Percentiles rank a stretch among this genome's conserved stretches.
phyloP scores from a whole-genome alignment of 306 rosid species.

The Hippophae tibetana region DNA sequence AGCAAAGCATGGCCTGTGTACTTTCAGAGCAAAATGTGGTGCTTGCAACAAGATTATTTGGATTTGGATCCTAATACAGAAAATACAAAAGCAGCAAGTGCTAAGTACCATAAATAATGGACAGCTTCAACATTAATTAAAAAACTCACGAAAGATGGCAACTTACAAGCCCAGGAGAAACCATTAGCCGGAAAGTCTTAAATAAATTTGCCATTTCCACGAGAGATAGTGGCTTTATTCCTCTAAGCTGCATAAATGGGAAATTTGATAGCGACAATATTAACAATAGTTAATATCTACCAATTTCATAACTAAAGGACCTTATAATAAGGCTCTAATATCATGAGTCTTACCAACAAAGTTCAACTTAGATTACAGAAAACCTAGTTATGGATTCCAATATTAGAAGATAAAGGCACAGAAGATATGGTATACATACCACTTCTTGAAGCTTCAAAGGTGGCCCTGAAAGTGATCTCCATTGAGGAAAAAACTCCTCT shows the following conservation, averaged over 20 bases:
- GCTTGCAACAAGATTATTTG: constrained; percentile 85
- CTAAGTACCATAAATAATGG: constrained; percentile 13
- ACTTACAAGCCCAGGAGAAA: constrained; percentile 93
- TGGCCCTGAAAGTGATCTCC: constrained; percentile 94
- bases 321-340: too few species aligned
- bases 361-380: too few species aligned
- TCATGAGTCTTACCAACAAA: too few species aligned
- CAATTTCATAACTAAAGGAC: too few species aligned
- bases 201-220: constrained; percentile 76
- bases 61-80: constrained; percentile 81
- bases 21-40: constrained; percentile 86
- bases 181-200: constrained; percentile 49
- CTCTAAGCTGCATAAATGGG: constrained; percentile 74
- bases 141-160: neutral
- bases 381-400: too few species aligned
- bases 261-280: constrained; percentile 20
- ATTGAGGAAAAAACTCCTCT: constrained; percentile 93
- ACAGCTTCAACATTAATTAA: constrained; percentile 12
- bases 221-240: constrained; percentile 82
- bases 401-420: constrained; percentile 4
- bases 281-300: neutral
- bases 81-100: constrained; percentile 7
- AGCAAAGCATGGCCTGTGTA: constrained; percentile 91
- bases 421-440: constrained; percentile 32
- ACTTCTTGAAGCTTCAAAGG: constrained; percentile 99